Evolutionary conservation across 1,284 basidiomycete species (phyloP).

Genomic region (Wolfiporia cocos): DNA sequence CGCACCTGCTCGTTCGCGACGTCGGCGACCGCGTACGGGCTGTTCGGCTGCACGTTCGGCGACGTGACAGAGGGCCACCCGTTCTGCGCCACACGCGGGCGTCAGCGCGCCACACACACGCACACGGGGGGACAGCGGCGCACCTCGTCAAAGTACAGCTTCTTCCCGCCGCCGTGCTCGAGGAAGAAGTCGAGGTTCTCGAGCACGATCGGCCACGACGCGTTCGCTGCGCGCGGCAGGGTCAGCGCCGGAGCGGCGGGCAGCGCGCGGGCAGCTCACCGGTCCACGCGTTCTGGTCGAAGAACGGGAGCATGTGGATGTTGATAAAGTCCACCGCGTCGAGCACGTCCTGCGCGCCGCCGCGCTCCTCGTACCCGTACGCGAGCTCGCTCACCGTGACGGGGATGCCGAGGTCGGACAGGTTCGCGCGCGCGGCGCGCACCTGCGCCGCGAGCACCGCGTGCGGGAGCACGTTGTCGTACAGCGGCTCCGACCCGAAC

Average conservation of each 20-base stretch:
- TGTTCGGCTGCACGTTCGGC: constrained; percentile 52
- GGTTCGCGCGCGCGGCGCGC: constrained; percentile 37
- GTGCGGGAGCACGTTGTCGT: constrained; percentile 50
- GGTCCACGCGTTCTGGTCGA: constrained; percentile 51
- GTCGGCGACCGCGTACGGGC: constrained; percentile 42
- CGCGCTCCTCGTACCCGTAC: constrained; percentile 44
- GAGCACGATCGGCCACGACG: constrained; percentile 58
- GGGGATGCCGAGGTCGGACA: constrained; percentile 51
- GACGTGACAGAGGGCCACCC: constrained; percentile 68
- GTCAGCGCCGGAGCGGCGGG: constrained; percentile 32
- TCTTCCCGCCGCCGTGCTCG: constrained; percentile 53
- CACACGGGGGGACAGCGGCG: constrained; percentile 7
- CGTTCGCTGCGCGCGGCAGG: constrained; percentile 30
- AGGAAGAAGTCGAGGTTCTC: constrained; percentile 61
- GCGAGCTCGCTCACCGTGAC: constrained; percentile 56
- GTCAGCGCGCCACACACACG: background rate
- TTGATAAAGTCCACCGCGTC: constrained; percentile 62
- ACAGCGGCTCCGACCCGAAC: constrained; percentile 75
- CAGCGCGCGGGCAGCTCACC: constrained; percentile 29
- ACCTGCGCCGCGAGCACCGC: constrained; percentile 53
- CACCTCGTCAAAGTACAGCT: constrained; percentile 67
- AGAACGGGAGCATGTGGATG: constrained; percentile 73
- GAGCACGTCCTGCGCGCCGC: constrained; percentile 52
- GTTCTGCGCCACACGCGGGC: constrained; percentile 39
- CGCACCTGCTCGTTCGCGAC: constrained; percentile 52